phyloP scores from a whole-genome alignment of 2,329 filamentous ascomycete species.

The Orbilia blumenaviensis region DNA sequence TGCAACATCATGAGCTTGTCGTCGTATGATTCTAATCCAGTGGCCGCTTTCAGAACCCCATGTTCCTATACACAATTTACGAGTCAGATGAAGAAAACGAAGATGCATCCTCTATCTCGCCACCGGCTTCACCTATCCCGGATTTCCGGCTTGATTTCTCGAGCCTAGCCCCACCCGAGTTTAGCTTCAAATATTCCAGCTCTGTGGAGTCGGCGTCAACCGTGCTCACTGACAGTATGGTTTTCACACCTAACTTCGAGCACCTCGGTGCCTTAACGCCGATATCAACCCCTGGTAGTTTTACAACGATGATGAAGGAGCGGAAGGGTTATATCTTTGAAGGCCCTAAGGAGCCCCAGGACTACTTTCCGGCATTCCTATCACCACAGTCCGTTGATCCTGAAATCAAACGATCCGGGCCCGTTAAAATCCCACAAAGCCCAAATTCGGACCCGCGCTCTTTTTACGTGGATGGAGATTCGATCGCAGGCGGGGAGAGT shows the following conservation, averaged over 20 bases:
- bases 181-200: constrained; percentile 27
- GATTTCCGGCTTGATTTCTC: constrained; percentile 15
- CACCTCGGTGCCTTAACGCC: constrained; percentile 14
- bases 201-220: constrained; percentile 24
- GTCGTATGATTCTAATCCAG: too few relatives aligned
- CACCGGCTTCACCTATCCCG: not conserved
- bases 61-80: constrained; percentile 47
- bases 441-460: constrained; percentile 16
- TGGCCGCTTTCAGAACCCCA: too few relatives aligned
- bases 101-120: not conserved
- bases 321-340: constrained; percentile 37
- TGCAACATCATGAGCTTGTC: too few relatives aligned
- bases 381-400: constrained; percentile 22
- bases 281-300: constrained; percentile 35
- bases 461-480: constrained; percentile 20
- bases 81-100: constrained; percentile 42
- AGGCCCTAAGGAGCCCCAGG: constrained; percentile 17
- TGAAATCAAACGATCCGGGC: constrained; percentile 15
- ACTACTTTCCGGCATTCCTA: constrained; percentile 31
- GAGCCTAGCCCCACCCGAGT: constrained; percentile 13
- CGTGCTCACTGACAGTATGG: not conserved
- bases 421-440: constrained; percentile 19
- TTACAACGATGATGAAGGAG: constrained; percentile 33
- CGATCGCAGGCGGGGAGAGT: not conserved
- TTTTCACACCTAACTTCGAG: constrained; percentile 16